phyloP scores from a whole-genome alignment of 2,329 filamentous ascomycete species.

The Aspergillus phoenicis region DNA sequence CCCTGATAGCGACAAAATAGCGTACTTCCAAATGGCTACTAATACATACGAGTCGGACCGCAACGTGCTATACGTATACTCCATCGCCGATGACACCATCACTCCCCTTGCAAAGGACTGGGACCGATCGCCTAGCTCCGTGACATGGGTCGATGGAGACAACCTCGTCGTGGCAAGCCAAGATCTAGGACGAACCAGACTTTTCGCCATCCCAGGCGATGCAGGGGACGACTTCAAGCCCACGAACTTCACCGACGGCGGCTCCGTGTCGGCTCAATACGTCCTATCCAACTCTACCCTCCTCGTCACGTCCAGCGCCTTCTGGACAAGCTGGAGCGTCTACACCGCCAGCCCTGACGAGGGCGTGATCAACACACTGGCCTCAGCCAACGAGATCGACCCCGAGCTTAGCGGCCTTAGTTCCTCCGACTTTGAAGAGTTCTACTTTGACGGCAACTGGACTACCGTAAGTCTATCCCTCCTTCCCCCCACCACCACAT shows the following conservation, averaged over 20 bases:
- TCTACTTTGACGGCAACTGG: conserved; percentile 42
- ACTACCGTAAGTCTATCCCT: conserved; percentile 31
- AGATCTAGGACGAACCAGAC: conserved; percentile 59
- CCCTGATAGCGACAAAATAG: conserved; percentile 68
- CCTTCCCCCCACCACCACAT: not conserved
- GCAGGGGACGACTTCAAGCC: conserved; percentile 38
- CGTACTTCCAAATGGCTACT: conserved; percentile 76
- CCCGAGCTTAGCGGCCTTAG: conserved; percentile 40
- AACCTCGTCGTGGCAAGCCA: conserved; percentile 75
- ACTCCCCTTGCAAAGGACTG: conserved; percentile 44
- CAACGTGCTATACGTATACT: conserved; percentile 49
- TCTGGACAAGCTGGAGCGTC: conserved; percentile 41
- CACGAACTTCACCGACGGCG: conserved; percentile 40
- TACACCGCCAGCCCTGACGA: conserved; percentile 36
- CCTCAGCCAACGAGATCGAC: conserved; percentile 44
- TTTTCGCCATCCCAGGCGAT: conserved; percentile 40
- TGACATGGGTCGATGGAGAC: conserved; percentile 58
- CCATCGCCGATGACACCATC: conserved; percentile 40
- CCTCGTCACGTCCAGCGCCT: conserved; percentile 37
- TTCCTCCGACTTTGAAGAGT: conserved; percentile 39
- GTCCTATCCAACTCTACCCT: conserved; percentile 34
- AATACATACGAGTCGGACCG: conserved; percentile 82
- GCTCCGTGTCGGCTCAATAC: conserved; percentile 33
- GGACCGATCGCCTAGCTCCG: conserved; percentile 56
- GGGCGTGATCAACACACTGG: conserved; percentile 31